A percentile compares a stretch with the other conserved stretches of the same genome.
These are phyloP conservation scores for Plasmodium fragile DNA, from an alignment of 169 alveolate species.

Conservation along the genomic window DNA sequence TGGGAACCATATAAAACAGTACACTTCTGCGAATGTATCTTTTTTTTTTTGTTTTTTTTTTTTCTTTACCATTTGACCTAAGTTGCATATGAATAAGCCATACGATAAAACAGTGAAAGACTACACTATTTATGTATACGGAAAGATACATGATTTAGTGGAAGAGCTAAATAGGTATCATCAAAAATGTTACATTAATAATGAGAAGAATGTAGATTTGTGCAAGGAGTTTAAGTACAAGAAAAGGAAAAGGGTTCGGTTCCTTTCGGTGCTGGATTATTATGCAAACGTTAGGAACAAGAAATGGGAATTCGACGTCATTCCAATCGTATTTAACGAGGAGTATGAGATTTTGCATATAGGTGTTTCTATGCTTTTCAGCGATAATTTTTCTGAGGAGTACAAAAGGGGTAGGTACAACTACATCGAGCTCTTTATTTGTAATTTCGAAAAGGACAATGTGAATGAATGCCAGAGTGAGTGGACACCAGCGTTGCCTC, in stretches of 20 bases:
- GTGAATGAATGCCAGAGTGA: background rate
- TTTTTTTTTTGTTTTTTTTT: background rate
- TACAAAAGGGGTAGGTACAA: constrained; percentile 34
- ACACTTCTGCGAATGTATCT: background rate
- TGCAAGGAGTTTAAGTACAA: constrained; percentile 58
- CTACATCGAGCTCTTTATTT: constrained; percentile 54
- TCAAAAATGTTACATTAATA: constrained; percentile 48
- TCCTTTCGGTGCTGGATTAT: constrained; percentile 48
- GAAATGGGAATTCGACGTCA: constrained; percentile 39
- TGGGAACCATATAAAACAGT: too few relatives aligned
- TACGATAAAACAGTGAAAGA: constrained; percentile 20
- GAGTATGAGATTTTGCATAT: constrained; percentile 54
- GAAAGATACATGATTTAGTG: constrained; percentile 41
- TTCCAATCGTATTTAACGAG: constrained; percentile 56
- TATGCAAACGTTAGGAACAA: constrained; percentile 42
- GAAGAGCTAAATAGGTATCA: constrained; percentile 46
- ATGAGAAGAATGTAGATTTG: constrained; percentile 67
- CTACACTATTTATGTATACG: constrained; percentile 57
- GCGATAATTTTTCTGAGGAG: constrained; percentile 33
- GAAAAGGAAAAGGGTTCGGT: constrained; percentile 20
- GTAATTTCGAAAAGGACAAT: background rate
- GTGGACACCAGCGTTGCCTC: background rate
- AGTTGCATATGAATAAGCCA: constrained; percentile 33
- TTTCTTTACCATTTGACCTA: background rate
- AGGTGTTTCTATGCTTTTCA: constrained; percentile 63